Base-by-base conservation (phyloP, 176 grass and related monocot genomes). In the Avena sativa region DNA sequence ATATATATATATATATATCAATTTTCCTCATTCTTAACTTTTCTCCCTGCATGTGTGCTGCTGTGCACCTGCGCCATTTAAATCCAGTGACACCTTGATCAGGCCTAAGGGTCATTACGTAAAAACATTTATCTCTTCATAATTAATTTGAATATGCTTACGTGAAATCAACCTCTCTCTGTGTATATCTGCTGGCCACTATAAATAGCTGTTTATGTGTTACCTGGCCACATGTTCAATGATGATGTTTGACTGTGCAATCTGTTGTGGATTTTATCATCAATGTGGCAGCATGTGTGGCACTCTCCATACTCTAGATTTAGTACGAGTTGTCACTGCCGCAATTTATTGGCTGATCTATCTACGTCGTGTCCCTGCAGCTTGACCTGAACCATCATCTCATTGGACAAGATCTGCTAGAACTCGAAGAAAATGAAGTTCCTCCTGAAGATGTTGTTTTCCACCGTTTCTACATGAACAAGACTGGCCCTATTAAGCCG, bases 401-500 rank as follows among this genome's bases (percentile, higher is more conserved):
- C 17, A 98, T 94, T 48, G 96, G 96, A 26, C 87, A 98, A 83
- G 96, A 98, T 65, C 90, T 96, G 20, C 90, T 98, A 26, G 87
- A 96, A 90, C 73, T 98, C 57, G 93, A 82, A 76, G 96, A 98
- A 76, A 90, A 93, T 77, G 96, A 98, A 88, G 92, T 98, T 78
- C 89, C 96, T 15, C 93, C 93, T 19, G 96, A 98, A 90, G 93
- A 98, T 90, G 87, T 98, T 61, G 90, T 98, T 86, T 98, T 98
- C 87, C 96, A 98, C 65, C 90, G 92, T 65, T 98, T 95, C 88
- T 96, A 98, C 86, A 88, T 96, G 93, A 91, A 96, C 85, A 98
- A 92, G 89, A 68, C 80, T 48, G 88, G 90, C 71, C 85, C 90
- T 52, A 88, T 75, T 62, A 98, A 88, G 79, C 30, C 47, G 7